These are phyloP conservation scores for Aureobasidium melanogenum DNA, from an alignment of 2,329 filamentous ascomycete species.

Conservation along the genomic window DNA sequence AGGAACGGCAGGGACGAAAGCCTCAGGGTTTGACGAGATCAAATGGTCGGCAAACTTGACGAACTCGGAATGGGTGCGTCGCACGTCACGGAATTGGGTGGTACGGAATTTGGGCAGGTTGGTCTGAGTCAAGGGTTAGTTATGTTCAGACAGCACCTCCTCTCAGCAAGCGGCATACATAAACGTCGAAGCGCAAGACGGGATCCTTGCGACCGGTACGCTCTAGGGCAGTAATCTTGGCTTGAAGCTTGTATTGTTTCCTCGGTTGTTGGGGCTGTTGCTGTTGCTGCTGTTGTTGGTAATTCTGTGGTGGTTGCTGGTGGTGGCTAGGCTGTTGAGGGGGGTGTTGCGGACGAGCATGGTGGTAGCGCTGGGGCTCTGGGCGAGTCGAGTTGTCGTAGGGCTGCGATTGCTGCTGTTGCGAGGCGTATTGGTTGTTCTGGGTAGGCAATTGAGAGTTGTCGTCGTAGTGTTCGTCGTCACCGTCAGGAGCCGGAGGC, in stretches of 20 bases:
- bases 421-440: not conserved
- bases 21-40: constrained; percentile 94
- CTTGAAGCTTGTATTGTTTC: constrained; percentile 62
- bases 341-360: constrained; percentile 27
- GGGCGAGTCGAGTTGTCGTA: not conserved
- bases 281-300: constrained; percentile 27
- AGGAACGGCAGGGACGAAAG: constrained; percentile 86
- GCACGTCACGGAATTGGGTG: constrained; percentile 95
- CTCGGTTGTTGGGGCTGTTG: constrained; percentile 25
- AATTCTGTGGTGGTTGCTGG: constrained; percentile 14
- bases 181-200: constrained; percentile 88
- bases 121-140: constrained; percentile 51
- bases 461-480: not conserved
- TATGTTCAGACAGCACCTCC: not conserved
- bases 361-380: constrained; percentile 22
- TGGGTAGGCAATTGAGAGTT: constrained; percentile 11
- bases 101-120: constrained; percentile 98
- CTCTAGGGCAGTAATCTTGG: constrained; percentile 90
- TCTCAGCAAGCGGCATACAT: constrained; percentile 52
- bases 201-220: constrained; percentile 92
- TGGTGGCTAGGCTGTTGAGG: constrained; percentile 28
- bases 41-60: constrained; percentile 92
- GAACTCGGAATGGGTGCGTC: constrained; percentile 91
- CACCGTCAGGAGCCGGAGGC: constrained; percentile 9
- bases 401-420: not conserved